Evolutionary conservation across 2,329 filamentous ascomycete species (phyloP).

Genomic region (Ascochyta fabae): DNA sequence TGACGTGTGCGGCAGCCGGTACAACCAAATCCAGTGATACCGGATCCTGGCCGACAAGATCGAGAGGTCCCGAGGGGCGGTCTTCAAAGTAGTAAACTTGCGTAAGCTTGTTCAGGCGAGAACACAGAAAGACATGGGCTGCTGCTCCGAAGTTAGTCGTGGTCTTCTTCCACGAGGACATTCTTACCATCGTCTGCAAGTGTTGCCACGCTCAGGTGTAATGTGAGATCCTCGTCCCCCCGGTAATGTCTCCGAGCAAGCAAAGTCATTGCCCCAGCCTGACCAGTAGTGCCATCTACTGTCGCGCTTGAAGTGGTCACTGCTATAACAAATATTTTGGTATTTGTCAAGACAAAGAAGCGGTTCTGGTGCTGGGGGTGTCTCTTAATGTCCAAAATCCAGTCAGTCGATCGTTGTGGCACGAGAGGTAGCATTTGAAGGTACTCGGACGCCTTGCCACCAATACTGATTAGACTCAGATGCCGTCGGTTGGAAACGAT

Average conservation of each 20-base stretch:
- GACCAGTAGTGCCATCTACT: constrained; percentile 20
- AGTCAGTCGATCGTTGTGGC: constrained; percentile 41
- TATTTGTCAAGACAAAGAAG: constrained; percentile 66
- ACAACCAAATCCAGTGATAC: constrained; percentile 25
- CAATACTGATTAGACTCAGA: constrained; percentile 47
- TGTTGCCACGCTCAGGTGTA: constrained; percentile 47
- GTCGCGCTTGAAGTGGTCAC: constrained; percentile 42
- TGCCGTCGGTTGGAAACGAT: constrained; percentile 59
- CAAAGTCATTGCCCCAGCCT: constrained; percentile 47
- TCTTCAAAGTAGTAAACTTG: constrained; percentile 40
- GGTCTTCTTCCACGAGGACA: background rate
- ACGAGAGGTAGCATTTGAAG: constrained; percentile 36
- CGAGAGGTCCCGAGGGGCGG: constrained; percentile 6
- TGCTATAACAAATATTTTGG: constrained; percentile 59
- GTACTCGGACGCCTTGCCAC: constrained; percentile 21
- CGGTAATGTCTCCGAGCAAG: constrained; percentile 63
- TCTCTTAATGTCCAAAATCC: constrained; percentile 65
- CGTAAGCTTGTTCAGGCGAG: constrained; percentile 38
- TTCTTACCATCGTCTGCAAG: constrained; percentile 41
- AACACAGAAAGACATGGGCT: constrained; percentile 40
- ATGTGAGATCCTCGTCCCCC: constrained; percentile 59
- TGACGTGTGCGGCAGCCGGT: constrained; percentile 16
- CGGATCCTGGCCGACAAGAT: constrained; percentile 36
- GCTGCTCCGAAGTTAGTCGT: constrained; percentile 30
- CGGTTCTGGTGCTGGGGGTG: constrained; percentile 57